Base-by-base conservation (phyloP, 106 monocot species). In the Agapanthus africanus region DNA sequence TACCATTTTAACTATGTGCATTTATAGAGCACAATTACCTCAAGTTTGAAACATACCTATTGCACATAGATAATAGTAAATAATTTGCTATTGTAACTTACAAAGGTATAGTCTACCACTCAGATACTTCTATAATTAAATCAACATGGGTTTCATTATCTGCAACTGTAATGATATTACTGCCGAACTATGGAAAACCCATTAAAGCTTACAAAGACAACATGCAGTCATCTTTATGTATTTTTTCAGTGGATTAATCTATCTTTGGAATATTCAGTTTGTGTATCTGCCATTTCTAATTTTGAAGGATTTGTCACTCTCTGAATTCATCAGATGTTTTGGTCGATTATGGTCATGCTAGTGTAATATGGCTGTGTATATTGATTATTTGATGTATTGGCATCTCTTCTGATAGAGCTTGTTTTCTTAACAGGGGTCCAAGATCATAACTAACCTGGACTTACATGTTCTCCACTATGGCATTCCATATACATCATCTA, bases 401-500 rank as follows among this genome's bases (percentile, higher is more conserved):
- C 2, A 35, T 42, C 6, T 42, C 16, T 65, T 40, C 28, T 40
- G 6, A 66, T n/a, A 25, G 1, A 13, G 4, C 16, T 33, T 27
- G 26, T 40, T 68, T 4, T 31, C n/a, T 66, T n/a, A 66, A 59
- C 54, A 73, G 67, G 64, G 54, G 59, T 73, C 51, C 59, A 77
- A 72, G 70, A 60, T 37, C 31, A 38, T 54, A 46, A 37, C 46
- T 44, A 54, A 91, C 26, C 59, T 83, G 68, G 68, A 87, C 41
- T 40, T 87, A 25, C 85, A 82, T 76, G 64, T 73, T 35, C 52
- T 85, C 28, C 97, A 99, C 64, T 90, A 85, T 78, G 97, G 97
- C 50, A 83, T 92, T 51, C 97, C 97, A 28, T 80, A 77, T 67
- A 90, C 97, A 54, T 54, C 97, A 67, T 92, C 97, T 40, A 77